phyloP scores from a whole-genome alignment of 202 grass and related monocot genomes.

The Zoysia matrella region DNA sequence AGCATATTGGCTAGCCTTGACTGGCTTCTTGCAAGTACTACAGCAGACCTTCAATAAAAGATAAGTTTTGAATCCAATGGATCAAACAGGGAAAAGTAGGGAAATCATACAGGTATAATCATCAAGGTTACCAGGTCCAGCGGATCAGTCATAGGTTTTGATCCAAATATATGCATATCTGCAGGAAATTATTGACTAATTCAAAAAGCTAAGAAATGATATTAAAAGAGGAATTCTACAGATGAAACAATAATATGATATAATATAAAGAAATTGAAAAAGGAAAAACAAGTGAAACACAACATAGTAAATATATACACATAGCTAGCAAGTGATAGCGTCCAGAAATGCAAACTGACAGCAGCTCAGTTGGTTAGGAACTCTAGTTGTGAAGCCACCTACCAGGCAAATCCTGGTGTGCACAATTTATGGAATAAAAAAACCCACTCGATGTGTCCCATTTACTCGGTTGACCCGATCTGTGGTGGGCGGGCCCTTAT shows the following conservation, averaged over 20 bases:
- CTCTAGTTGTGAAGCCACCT: too few relatives aligned
- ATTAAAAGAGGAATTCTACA: slow-evolving; percentile 27
- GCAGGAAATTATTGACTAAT: slow-evolving; percentile 49
- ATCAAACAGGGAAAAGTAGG: slow-evolving; percentile 27
- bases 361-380: too few relatives aligned
- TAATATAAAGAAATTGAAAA: slow-evolving; percentile 1
- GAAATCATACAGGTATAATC: slow-evolving; percentile 16
- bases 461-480: too few relatives aligned
- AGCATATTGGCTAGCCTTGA: slow-evolving; percentile 94
- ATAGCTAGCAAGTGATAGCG: background rate
- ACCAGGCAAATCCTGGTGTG: too few relatives aligned
- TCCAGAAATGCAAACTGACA: too few relatives aligned
- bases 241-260: background rate
- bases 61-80: slow-evolving; percentile 39
- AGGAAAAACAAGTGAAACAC: slow-evolving; percentile 24
- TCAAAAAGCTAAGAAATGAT: slow-evolving; percentile 14
- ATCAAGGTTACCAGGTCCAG: slow-evolving; percentile 74
- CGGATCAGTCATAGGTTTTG: slow-evolving; percentile 85
- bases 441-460: too few relatives aligned
- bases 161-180: slow-evolving; percentile 99
- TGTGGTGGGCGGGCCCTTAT: too few relatives aligned
- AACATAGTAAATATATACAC: background rate
- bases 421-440: too few relatives aligned
- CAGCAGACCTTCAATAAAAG: slow-evolving; percentile 80
- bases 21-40: slow-evolving; percentile 88